Base-by-base conservation (phyloP, 2,329 filamentous ascomycete genomes). In the Calonectria honghensis region DNA sequence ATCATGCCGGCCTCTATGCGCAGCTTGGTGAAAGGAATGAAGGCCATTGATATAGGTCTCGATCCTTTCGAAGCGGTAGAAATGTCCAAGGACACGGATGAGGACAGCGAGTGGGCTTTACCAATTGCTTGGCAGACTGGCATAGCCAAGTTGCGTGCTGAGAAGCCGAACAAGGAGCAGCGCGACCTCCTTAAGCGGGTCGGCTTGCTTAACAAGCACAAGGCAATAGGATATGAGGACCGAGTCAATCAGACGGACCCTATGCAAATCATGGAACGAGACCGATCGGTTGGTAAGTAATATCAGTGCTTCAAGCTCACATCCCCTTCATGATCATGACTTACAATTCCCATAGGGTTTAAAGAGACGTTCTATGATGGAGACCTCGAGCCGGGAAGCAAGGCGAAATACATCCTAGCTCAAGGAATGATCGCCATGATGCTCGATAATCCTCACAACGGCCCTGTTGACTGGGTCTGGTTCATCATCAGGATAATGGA, bases 291-390 rank as follows among this genome's bases (percentile, higher is more conserved):
- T 18, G 75, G 80, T 81, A 41, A 74, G 80, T 61, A 16, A 11
- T n/a, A 7, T 29, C 16, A 4, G 6, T 0, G 7, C 1, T 1
- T 6, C 0, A 0, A 20, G 41, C 18, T n/a, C 18, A 45, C 18
- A n/a, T 10, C 6, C 18, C 18, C 1, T 5, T n/a, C 0, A 9
- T 11, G 1, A 20, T 27, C 24, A 24, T 35, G 1, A 11, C 52
- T 57, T n/a, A 57, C 31, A n/a, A 10, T 20, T 7, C 35, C 70
- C 9, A 35, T 37, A 81, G 80, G 73, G 0, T 83, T 81, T 18
- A 82, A 83, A 35, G 73, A 80, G 16, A 73, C 81, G 1, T 79
- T 83, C 24, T 81, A 83, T 20, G 75, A 66, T 0, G 81, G 75
- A 24, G 81, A 83, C 29, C 76, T 83, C 1, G 81, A 83, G 14